A percentile compares a stretch with the other conserved stretches of the same genome.
These are phyloP conservation scores for Fusarium sp. DNA, from an alignment of 2,329 filamentous ascomycete species.

Conservation along the genomic window DNA sequence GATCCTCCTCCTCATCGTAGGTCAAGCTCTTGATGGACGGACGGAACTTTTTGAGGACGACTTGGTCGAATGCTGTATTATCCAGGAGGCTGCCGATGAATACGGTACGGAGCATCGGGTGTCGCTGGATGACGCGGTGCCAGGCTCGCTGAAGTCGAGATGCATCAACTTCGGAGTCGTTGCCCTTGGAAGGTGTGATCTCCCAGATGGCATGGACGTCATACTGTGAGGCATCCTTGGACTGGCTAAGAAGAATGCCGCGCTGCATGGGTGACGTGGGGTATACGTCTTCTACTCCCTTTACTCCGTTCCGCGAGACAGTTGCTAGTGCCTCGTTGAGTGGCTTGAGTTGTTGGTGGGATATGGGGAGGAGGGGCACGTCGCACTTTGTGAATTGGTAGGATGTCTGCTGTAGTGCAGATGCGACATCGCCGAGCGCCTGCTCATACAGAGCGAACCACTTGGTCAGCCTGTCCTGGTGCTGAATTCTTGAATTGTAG, in stretches of 20 bases:
- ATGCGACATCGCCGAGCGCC: background rate
- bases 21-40: background rate
- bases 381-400: constrained; percentile 5
- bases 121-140: constrained; percentile 8
- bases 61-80: constrained; percentile 11
- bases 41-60: constrained; percentile 7
- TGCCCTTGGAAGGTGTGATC: background rate
- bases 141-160: constrained; percentile 1
- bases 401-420: background rate
- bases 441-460: background rate
- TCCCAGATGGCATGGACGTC: constrained; percentile 10
- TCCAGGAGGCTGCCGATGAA: constrained; percentile 25
- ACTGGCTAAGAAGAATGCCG: constrained; percentile 14
- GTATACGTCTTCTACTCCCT: constrained; percentile 11
- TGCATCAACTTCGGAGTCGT: background rate
- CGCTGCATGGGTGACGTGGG: constrained; percentile 18
- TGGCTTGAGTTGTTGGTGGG: background rate
- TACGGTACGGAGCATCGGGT: constrained; percentile 5
- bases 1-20: background rate
- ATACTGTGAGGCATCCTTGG: constrained; percentile 11
- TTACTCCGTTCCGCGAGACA: background rate
- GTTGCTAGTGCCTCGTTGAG: constrained; percentile 1
- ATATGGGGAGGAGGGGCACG: background rate
- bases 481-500: background rate
- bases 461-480: background rate